Evolutionary conservation across 2,329 filamentous ascomycete genomes (phyloP).

Genomic region (Huntiella moniliformis): DNA sequence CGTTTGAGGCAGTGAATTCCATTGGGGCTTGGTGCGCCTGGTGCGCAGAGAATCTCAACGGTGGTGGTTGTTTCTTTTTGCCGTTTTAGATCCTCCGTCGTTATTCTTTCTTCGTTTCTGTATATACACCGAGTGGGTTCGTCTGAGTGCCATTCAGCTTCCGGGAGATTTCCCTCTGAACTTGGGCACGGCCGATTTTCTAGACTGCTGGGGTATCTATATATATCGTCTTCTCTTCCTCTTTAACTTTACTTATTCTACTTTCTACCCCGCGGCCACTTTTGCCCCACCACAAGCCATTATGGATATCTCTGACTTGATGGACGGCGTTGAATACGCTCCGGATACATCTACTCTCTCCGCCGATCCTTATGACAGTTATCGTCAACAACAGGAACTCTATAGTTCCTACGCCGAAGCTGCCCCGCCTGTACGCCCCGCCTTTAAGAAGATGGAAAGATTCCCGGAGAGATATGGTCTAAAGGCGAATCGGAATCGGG

Average conservation of each 20-base stretch:
- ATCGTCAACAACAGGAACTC: background rate
- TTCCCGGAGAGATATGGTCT: constrained; percentile 9
- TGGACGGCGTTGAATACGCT: constrained; percentile 11
- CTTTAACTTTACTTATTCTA: background rate
- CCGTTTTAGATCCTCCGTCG: too few species aligned
- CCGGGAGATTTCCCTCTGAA: background rate
- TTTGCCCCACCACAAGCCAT: background rate
- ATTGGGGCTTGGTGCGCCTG: too few species aligned
- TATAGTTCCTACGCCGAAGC: background rate
- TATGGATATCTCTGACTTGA: constrained; percentile 11
- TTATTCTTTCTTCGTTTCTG: background rate
- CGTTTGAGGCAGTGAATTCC: too few species aligned
- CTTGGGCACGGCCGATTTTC: background rate
- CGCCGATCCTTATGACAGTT: background rate
- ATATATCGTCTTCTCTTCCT: background rate
- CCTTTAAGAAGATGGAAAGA: constrained; percentile 10
- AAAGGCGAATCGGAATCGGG: constrained; percentile 9
- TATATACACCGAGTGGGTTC: background rate
- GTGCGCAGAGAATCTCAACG: too few species aligned
- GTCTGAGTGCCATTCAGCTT: background rate
- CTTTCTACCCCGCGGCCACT: background rate
- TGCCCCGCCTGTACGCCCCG: background rate
- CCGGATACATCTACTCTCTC: background rate
- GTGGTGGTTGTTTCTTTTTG: too few species aligned
- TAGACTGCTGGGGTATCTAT: background rate